Base-by-base conservation (phyloP, 371 early-diverging fungal genomes). In the Mucor mucedo region DNA sequence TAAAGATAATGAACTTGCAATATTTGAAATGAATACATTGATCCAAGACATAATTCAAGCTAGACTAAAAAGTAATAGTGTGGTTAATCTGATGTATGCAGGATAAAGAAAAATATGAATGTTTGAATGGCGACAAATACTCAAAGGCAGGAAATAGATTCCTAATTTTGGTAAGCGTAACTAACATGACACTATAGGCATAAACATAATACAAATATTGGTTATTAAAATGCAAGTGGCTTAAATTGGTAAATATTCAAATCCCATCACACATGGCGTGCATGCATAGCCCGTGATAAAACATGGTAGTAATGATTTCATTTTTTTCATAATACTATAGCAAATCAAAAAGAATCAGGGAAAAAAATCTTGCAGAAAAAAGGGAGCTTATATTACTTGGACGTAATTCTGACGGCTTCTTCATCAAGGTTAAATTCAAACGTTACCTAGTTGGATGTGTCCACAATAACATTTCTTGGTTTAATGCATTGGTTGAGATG, bases 301-400 rank as follows among this genome's bases (percentile, higher is more conserved):
- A 13, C 14, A 16, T 44, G 44, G 16, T 44, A 44, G 44, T 44
- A 44, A 44, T 44, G 44, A 44, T 44, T 44, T 44, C 44, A 44
- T 44, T 14, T 44, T 41, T 44, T 44, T 44, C 16, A 44, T 44
- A n/a, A 44, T 35, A 35, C 6, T 35, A 35, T 4, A 35, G 35
- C 35, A 35, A 35, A 35, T 35, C 4, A 35, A 35, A 1, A 35
- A 35, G 14, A 3, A 44, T 14, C 2, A 13, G 14, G 5, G 5
- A 44, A 44, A 44, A 44, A 5, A 16, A 16, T 35, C 35, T 35
- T 35, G 35, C 16, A 44, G 10, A 14, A 44, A 44, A 44, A 44
- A 16, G 44, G 44, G 44, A 44, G 44, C 14, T 44, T 16, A 44
- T 44, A 44, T 35, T 35, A 35, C 35, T 44, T 44, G 14, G 16